Conservation (phyloP, 2,329 filamentous ascomycete genomes). For the Cercospora citrullina region DNA sequence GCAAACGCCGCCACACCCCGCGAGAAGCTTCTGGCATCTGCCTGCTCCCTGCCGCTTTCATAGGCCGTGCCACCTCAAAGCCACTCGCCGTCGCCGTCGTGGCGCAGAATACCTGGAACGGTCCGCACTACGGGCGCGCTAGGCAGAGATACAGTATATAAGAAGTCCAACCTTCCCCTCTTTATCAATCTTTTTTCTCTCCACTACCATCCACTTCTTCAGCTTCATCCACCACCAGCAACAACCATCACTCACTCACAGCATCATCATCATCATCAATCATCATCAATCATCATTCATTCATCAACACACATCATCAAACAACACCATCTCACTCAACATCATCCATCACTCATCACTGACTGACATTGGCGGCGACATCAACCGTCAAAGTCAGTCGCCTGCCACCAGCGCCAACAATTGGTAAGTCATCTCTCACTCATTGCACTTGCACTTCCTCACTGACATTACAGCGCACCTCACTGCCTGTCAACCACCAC, state of each 20-base stretch:
- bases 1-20: not conserved
- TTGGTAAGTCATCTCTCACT: not conserved
- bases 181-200: not conserved
- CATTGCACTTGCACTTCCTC: not conserved
- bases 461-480: not conserved
- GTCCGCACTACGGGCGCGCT: not conserved
- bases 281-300: not conserved
- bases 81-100: not conserved
- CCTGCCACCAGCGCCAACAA: not conserved
- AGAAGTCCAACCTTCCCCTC: not conserved
- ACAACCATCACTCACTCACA: not conserved
- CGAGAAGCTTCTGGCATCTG: not conserved
- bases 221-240: conserved; percentile 4
- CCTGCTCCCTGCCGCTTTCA: not conserved
- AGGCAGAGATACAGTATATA: not conserved
- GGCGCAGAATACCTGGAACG: not conserved
- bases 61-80: not conserved
- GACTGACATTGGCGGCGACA: not conserved
- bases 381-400: not conserved
- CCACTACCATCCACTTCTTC: conserved; percentile 3
- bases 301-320: conserved; percentile 2
- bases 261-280: not conserved
- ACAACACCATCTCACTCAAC: not conserved
- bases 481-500: not conserved
- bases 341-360: not conserved